A percentile compares a stretch with the other conserved stretches of the same genome.
These are phyloP conservation scores for Candida ascalaphidarum DNA, from an alignment of 805 yeast genomes.

Conservation along the genomic window DNA sequence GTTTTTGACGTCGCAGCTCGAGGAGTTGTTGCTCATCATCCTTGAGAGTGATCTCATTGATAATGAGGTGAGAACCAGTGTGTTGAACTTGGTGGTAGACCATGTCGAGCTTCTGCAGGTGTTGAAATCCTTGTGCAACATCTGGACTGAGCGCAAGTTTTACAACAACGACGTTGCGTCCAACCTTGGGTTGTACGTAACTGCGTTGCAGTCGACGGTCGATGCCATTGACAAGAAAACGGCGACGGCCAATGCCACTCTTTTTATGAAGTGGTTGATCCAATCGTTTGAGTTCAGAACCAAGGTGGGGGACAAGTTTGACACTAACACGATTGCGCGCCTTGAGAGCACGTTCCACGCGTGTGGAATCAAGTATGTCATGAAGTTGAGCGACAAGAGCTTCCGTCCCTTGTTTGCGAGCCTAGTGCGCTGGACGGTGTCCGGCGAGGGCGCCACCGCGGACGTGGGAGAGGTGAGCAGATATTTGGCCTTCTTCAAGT, in stretches of 20 bases:
- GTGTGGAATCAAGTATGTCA: slow-evolving; percentile 67
- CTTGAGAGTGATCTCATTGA: slow-evolving; percentile 54
- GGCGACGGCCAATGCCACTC: slow-evolving; percentile 61
- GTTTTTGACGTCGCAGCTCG: slow-evolving; percentile 64
- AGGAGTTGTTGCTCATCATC: slow-evolving; percentile 50
- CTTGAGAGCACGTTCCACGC: slow-evolving; percentile 71
- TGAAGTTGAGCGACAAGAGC: slow-evolving; percentile 88
- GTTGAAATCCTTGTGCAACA: slow-evolving; percentile 48
- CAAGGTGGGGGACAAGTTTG: slow-evolving; percentile 35
- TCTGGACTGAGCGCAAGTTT: slow-evolving; percentile 45
- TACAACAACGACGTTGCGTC: slow-evolving; percentile 24
- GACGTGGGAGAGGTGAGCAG: slow-evolving; percentile 46
- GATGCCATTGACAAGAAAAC: slow-evolving; percentile 65
- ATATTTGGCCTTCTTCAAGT: slow-evolving; percentile 69
- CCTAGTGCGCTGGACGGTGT: slow-evolving; percentile 86
- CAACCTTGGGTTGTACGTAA: slow-evolving; percentile 60
- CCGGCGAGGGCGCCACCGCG: slow-evolving; percentile 59
- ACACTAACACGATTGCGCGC: slow-evolving; percentile 66
- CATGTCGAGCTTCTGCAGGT: slow-evolving; percentile 61
- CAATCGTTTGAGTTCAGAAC: slow-evolving; percentile 63
- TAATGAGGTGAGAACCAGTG: slow-evolving; percentile 49
- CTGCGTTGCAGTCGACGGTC: slow-evolving; percentile 55
- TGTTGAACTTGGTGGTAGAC: slow-evolving; percentile 52
- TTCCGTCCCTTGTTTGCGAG: slow-evolving; percentile 89
- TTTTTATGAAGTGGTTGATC: slow-evolving; percentile 61